These are phyloP conservation scores for Phytophthora pseudosyringae DNA, from an alignment of 352 stramenopile species.

Conservation along the genomic window DNA sequence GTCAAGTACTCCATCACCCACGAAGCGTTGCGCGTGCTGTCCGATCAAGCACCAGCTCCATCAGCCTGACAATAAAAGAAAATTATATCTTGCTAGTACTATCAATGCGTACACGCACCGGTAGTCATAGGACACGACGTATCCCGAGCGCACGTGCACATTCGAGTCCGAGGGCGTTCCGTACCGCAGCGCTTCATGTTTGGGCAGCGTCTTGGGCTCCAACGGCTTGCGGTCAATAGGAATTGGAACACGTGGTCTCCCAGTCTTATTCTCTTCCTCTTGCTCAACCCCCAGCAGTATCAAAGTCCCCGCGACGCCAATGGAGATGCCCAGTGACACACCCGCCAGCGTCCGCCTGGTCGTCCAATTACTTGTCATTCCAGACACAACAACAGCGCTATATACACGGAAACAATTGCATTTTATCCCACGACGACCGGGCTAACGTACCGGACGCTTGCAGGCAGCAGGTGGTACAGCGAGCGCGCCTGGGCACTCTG, in stretches of 20 bases:
- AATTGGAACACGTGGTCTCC: slow-evolving; percentile 13
- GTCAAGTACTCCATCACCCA: slow-evolving; percentile 90
- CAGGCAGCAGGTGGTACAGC: slow-evolving; percentile 39
- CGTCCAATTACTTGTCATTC: slow-evolving; percentile 14
- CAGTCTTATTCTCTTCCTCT: slow-evolving; percentile 20
- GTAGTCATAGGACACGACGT: slow-evolving; percentile 88
- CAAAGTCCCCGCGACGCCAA: slow-evolving; percentile 56
- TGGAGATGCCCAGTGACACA: slow-evolving; percentile 57
- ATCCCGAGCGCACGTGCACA: slow-evolving; percentile 76
- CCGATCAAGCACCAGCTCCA: neutral
- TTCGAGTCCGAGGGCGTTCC: slow-evolving; percentile 72
- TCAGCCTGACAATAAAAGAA: neutral
- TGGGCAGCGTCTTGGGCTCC: slow-evolving; percentile 25
- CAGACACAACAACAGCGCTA: neutral
- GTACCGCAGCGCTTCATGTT: slow-evolving; percentile 80
- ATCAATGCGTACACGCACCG: slow-evolving; percentile 39
- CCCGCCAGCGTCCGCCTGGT: slow-evolving; percentile 47
- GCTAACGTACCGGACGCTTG: slow-evolving; percentile 40
- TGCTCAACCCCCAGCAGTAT: slow-evolving; percentile 40
- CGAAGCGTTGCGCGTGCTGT: slow-evolving; percentile 80
- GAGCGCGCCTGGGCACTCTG: slow-evolving; percentile 23
- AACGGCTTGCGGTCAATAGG: slow-evolving; percentile 17
- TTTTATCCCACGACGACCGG: neutral
- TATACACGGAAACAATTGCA: neutral
- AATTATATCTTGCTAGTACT: too few relatives aligned